Conservation (phyloP, 2,329 filamentous ascomycete genomes). For the Colletotrichum tanaceti region DNA sequence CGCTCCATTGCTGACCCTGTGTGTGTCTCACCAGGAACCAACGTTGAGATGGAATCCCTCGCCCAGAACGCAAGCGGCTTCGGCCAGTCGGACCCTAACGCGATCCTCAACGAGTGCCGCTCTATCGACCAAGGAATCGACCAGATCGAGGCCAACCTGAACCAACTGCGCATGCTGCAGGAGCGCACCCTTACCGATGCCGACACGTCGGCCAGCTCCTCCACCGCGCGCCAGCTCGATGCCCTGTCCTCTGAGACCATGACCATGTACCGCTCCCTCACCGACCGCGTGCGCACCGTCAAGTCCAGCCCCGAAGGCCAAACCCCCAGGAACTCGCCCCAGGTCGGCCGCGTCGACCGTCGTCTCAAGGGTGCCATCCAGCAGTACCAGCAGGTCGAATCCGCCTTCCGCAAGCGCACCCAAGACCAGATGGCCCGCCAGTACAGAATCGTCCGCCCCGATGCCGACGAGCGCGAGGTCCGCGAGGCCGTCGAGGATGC, state of each 20-base stretch:
- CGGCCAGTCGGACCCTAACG: slow-evolving; percentile 71
- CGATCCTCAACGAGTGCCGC: slow-evolving; percentile 85
- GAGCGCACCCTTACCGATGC: slow-evolving; percentile 78
- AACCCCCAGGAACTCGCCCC: slow-evolving; percentile 77
- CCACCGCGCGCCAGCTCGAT: slow-evolving; percentile 77
- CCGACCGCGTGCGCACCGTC: slow-evolving; percentile 81
- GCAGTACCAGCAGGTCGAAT: slow-evolving; percentile 83
- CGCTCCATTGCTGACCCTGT: slow-evolving; percentile 24
- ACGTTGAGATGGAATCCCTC: slow-evolving; percentile 79
- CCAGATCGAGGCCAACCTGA: slow-evolving; percentile 77
- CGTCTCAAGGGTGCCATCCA: slow-evolving; percentile 84
- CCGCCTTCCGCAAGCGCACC: slow-evolving; percentile 81
- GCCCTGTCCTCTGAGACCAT: slow-evolving; percentile 82
- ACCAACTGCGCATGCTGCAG: slow-evolving; percentile 78
- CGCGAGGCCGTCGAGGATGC: slow-evolving; percentile 80
- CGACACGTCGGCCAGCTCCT: slow-evolving; percentile 75
- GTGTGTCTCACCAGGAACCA: slow-evolving; percentile 51
- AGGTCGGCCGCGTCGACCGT: slow-evolving; percentile 84
- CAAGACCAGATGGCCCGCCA: slow-evolving; percentile 88
- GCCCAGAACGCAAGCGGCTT: slow-evolving; percentile 62
- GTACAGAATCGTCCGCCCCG: slow-evolving; percentile 87
- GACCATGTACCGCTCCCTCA: slow-evolving; percentile 82
- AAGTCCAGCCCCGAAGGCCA: slow-evolving; percentile 84
- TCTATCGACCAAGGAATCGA: slow-evolving; percentile 83
- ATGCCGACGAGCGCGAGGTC: slow-evolving; percentile 83